A percentile compares a stretch with the other conserved stretches of the same genome.
These are phyloP conservation scores for Cadophora sp. DNA, from an alignment of 2,329 filamentous ascomycete genomes.

Conservation along the genomic window DNA sequence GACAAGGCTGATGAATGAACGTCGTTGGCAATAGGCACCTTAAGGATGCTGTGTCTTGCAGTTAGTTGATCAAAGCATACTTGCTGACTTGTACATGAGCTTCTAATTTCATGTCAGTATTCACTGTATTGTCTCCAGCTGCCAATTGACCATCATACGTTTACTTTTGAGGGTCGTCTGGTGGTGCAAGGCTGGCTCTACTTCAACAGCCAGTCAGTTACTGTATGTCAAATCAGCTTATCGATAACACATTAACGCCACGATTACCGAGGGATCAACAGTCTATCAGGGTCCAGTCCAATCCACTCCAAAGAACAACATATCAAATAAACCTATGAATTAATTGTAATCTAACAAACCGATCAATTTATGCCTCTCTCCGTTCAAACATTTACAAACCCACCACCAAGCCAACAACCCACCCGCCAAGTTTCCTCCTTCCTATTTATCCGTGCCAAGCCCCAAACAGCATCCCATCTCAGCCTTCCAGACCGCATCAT, in stretches of 20 bases:
- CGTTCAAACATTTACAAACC: not conserved
- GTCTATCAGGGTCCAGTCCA: not conserved
- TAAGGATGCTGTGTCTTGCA: too few relatives aligned
- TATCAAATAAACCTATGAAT: too few relatives aligned
- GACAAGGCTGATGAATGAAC: too few relatives aligned
- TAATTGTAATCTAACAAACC: not conserved
- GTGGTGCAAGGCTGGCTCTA: not conserved
- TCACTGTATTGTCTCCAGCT: too few relatives aligned
- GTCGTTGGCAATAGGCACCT: too few relatives aligned
- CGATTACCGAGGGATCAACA: not conserved
- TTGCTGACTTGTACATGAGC: too few relatives aligned
- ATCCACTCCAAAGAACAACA: not conserved
- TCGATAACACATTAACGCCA: conserved; percentile 17
- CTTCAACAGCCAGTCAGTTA: not conserved
- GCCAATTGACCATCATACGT: too few relatives aligned
- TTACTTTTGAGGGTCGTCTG: too few relatives aligned
- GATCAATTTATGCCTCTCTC: not conserved
- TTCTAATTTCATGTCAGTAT: too few relatives aligned
- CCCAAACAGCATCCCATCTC: too few relatives aligned
- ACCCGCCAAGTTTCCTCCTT: conserved; percentile 3
- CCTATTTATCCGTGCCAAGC: conserved; percentile 12
- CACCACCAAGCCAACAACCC: not conserved
- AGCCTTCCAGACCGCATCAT: conserved; percentile 6
- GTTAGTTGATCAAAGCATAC: too few relatives aligned
- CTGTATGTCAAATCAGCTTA: conserved; percentile 2